These are phyloP conservation scores for Quercus tomentella DNA, from an alignment of 331 rosid genomes.

Conservation along the genomic window DNA sequence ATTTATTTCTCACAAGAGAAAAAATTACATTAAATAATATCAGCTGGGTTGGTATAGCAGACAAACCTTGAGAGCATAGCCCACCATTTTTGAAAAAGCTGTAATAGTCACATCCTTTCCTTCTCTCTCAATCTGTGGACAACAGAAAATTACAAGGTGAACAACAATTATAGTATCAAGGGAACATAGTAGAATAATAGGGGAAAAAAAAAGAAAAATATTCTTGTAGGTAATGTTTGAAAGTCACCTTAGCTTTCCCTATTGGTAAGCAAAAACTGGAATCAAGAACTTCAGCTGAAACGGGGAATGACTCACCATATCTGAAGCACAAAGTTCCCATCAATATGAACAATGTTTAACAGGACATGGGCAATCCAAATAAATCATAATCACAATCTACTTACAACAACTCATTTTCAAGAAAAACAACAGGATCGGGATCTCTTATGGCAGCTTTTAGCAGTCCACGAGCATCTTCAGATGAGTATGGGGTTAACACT, in stretches of 20 bases:
- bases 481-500: conserved; percentile 85
- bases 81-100: conserved; percentile 95
- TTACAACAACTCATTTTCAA: conserved; percentile 94
- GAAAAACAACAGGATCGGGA: conserved; percentile 97
- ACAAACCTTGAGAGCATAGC: conserved; percentile 88
- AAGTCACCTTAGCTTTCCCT: conserved; percentile 95
- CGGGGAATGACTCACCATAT: conserved; percentile 94
- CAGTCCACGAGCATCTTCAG: conserved; percentile 98
- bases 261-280: conserved; percentile 95
- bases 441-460: conserved; percentile 98
- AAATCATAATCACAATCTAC: conserved; percentile 10
- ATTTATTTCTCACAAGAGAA: background rate
- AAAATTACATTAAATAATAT: background rate
- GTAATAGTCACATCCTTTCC: conserved; percentile 98
- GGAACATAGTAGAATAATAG: background rate
- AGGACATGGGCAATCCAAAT: background rate
- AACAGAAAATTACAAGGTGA: conserved; percentile 1
- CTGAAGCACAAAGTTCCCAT: conserved; percentile 38
- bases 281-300: conserved; percentile 91
- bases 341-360: conserved; percentile 18
- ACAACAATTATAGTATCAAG: background rate
- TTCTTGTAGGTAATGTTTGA: conserved; percentile 6
- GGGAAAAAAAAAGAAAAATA: conserved; percentile 11
- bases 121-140: conserved; percentile 82
- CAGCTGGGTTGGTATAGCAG: conserved; percentile 7